Base-by-base conservation (phyloP, 2,329 filamentous ascomycete genomes). In the Ophiostoma perfectum region DNA sequence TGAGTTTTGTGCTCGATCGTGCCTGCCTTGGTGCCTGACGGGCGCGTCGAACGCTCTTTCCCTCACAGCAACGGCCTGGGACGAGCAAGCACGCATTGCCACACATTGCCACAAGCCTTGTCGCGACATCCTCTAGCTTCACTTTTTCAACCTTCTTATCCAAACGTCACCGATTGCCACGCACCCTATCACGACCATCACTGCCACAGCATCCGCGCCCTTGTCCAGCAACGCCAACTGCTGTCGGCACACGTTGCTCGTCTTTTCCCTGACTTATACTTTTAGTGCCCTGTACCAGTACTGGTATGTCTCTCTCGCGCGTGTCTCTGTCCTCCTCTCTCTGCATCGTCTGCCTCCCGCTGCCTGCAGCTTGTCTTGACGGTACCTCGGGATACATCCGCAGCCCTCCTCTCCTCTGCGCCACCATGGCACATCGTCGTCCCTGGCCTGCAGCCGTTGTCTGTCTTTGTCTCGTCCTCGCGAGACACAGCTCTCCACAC, bases 21-120 rank as follows among this genome's bases (percentile, higher is more conserved):
- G 27, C 67, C 60, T 69, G 67, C 63, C 67, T 66, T 63, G 67
- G 65, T 69, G 68, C 65, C 65, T 69, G 67, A 69, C 66, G 58
- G 65, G 66, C 66, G 66, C 47, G 60, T 62, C 58, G 36, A 62
- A n/a, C 58, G 58, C 58, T 41, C 58, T 39, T 62, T 39, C 58
- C 38, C 14, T 8, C 38, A 16, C 36, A 18, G n/a, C n/a, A 11
- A 62, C 12, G 16, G 36, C 60, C 16, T 5, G 52, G 1, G 11
- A 60, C 38, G 58, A 42, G 38, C 38, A 11, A 41, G 36, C 27
- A 39, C 27, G 38, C 27, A 27, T 27, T 27, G 27, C 16, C 55
- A 62, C 38, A 38, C n/a, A 55, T 14, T 58, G 55, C 27, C 55
- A 39, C 55, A 36, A 39, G 60, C 60, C 60, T 63, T 42, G 60